A percentile compares a stretch with the other conserved stretches of the same genome.
These are phyloP conservation scores for Halophytophthora polymorphica DNA, from an alignment of 352 stramenopile genomes.

Conservation along the genomic window DNA sequence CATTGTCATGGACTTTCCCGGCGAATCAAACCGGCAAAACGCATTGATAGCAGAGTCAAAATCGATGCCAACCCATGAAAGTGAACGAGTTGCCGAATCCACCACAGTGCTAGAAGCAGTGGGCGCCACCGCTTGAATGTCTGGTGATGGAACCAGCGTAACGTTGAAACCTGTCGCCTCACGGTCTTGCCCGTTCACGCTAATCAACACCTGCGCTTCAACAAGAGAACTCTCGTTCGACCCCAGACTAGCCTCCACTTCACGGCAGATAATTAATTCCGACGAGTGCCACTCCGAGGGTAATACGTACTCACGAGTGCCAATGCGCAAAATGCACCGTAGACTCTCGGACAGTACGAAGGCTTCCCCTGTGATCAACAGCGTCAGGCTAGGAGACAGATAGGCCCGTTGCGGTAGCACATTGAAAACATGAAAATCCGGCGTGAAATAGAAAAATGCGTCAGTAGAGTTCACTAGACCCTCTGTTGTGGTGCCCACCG, in stretches of 20 bases:
- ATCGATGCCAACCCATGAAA: constrained; percentile 34
- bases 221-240: background rate
- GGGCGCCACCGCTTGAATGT: constrained; percentile 15
- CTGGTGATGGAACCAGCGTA: constrained; percentile 24
- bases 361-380: constrained; percentile 24
- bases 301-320: constrained; percentile 4
- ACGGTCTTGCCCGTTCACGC: constrained; percentile 10
- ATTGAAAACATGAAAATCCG: constrained; percentile 14
- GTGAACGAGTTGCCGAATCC: background rate
- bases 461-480: constrained; percentile 34
- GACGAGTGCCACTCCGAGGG: constrained; percentile 18
- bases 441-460: constrained; percentile 23
- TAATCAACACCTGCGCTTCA: constrained; percentile 25
- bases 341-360: constrained; percentile 20
- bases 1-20: constrained; percentile 12
- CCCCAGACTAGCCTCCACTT: background rate
- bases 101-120: background rate
- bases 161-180: constrained; percentile 38
- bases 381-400: constrained; percentile 2
- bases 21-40: constrained; percentile 38
- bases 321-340: constrained; percentile 28
- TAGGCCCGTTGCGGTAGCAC: constrained; percentile 19
- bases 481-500: constrained; percentile 7
- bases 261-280: constrained; percentile 21
- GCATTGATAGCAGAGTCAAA: constrained; percentile 33